Evolutionary conservation across 805 yeast species (phyloP).

Genomic region (Naumovozyma baii): DNA sequence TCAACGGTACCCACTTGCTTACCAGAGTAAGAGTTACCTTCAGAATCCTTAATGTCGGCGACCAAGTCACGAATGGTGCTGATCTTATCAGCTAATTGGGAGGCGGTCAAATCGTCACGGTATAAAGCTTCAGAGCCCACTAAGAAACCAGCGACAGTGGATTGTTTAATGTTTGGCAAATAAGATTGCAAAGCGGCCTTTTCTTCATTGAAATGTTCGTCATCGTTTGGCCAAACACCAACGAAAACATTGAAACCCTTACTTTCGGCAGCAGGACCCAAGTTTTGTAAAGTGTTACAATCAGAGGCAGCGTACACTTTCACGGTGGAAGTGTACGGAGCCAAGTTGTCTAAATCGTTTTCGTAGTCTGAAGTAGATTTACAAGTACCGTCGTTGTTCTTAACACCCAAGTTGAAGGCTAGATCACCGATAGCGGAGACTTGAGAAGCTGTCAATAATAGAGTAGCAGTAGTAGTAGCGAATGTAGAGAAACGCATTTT

Average conservation of each 20-base stretch:
- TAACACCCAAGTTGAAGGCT: conserved; percentile 82
- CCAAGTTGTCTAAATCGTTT: conserved; percentile 52
- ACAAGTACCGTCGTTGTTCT: conserved; percentile 66
- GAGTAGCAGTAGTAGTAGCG: conserved; percentile 37
- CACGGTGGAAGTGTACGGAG: conserved; percentile 51
- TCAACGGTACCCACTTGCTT: conserved; percentile 88
- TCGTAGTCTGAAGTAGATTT: conserved; percentile 63
- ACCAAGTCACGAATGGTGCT: conserved; percentile 50
- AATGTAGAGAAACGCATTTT: conserved; percentile 31
- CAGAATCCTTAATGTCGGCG: conserved; percentile 56
- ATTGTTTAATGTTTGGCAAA: conserved; percentile 62
- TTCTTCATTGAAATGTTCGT: conserved; percentile 65
- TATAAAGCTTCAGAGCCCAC: conserved; percentile 96
- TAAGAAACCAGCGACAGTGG: conserved; percentile 63
- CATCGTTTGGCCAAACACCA: conserved; percentile 94
- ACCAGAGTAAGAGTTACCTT: conserved; percentile 66
- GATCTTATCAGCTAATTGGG: conserved; percentile 61
- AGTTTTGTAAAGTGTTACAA: conserved; percentile 75
- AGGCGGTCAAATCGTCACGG: conserved; percentile 76
- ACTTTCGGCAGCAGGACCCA: conserved; percentile 79
- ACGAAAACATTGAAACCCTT: conserved; percentile 68
- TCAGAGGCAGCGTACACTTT: conserved; percentile 90
- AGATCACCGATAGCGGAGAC: conserved; percentile 57
- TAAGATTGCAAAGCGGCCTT: conserved; percentile 57
- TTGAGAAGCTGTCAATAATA: conserved; percentile 34